Evolutionary conservation across 345 rosid species (phyloP).

Genomic region (Gossypium anomalum): DNA sequence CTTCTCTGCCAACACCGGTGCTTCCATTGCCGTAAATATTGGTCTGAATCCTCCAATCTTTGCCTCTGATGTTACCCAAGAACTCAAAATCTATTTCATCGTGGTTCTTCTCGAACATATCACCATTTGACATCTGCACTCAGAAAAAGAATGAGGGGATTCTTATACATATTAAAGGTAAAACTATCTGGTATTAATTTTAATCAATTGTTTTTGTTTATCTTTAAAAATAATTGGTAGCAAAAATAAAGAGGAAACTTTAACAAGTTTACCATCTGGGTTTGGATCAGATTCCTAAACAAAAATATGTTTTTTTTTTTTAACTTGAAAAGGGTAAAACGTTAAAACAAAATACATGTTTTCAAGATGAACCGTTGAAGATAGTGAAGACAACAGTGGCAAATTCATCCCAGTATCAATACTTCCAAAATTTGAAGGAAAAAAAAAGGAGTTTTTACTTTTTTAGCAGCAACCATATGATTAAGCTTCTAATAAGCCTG

Average conservation of each 20-base stretch:
- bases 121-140: constrained; percentile 95
- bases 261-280: neutral
- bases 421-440: neutral
- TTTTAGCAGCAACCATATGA: neutral
- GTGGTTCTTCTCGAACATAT: constrained; percentile 83
- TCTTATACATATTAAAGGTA: neutral
- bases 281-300: constrained; percentile 1
- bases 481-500: neutral
- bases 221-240: no score
- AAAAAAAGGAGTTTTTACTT: neutral
- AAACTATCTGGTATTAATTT: neutral
- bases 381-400: neutral
- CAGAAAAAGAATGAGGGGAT: neutral
- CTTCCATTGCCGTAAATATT: constrained; percentile 95
- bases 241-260: neutral
- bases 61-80: constrained; percentile 95
- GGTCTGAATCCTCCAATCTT: constrained; percentile 98
- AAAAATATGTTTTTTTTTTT: neutral
- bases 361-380: neutral
- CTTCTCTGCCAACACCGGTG: constrained; percentile 84
- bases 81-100: constrained; percentile 99
- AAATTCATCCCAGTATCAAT: constrained; percentile 3
- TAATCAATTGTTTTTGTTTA: neutral
- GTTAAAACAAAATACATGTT: neutral
- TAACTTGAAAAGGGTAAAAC: neutral